Evolutionary conservation across 2,329 filamentous ascomycete species (phyloP), one percentile per base, ranked within the genome.

Genomic region (Aspergillus sclerotialis): DNA sequence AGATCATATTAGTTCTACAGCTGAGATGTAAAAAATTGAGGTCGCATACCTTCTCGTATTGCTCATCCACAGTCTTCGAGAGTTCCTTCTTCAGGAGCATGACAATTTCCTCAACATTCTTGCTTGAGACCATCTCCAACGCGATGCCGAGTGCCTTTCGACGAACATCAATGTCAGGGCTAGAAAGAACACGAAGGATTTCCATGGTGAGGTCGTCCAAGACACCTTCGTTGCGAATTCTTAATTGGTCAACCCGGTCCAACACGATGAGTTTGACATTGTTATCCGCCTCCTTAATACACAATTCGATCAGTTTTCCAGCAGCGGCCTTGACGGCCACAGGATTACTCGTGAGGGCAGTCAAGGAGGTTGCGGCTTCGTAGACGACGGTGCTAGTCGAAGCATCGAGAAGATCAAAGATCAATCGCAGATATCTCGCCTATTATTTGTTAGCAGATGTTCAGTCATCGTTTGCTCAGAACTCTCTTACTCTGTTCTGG

Each of bases 201-300:
- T 98, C 92, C 92, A 98, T 96, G 4, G 85, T 87, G 31, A 96
- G 67, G 53, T 98, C 92, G 55, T 96, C 89, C 38, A 98, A 66
- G 13, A 96, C 80, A 33, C 89, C 89, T 56, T 92, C 85, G 49
- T 94, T 93, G 63, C 86, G 86, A 58, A 82, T 80, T 49, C 89
- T 77, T 43, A 95, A 64, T 52, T 90, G 82, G 52, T 94, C 84
- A 24, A 98, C 92, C 29, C 90, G 83, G 55, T 96, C 92, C 28
- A 98, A 73, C 13, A 98, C 92, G 49, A 98, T 98, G 29, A 98
- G 80, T 69, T 98, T 98, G 45, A 98, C 92, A 57, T 98, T 98
- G 71, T 98, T 98, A 62, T 98, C 92, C 1, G 92, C 82, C 65
- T 96, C 92, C 67, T 94, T 94, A 60, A 98, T 95, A 58, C 84